Conservation (phyloP, 495 filamentous ascomycete species). For the Friedmanniomyces endolithicus region DNA sequence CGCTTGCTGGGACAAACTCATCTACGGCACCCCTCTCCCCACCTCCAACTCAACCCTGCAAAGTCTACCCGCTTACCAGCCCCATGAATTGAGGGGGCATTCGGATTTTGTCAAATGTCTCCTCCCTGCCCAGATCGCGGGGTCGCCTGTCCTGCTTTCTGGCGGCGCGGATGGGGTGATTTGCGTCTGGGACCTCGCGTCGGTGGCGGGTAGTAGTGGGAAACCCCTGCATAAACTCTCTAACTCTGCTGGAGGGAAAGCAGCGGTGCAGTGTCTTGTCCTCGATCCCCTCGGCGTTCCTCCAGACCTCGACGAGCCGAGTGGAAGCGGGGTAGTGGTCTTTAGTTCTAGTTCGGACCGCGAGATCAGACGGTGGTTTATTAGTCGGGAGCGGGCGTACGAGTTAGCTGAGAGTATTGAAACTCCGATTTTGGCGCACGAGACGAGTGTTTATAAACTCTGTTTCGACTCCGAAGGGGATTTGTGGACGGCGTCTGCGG, state of each 20-base stretch:
- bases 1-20: slow-evolving; percentile 82
- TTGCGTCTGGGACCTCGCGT: slow-evolving; percentile 63
- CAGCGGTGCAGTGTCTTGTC: slow-evolving; percentile 61
- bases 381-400: slow-evolving; percentile 24
- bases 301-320: slow-evolving; percentile 1
- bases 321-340: slow-evolving; percentile 42
- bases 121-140: slow-evolving; percentile 31
- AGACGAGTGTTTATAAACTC: slow-evolving; percentile 77
- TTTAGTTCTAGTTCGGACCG: slow-evolving; percentile 75
- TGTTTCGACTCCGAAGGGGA: slow-evolving; percentile 55
- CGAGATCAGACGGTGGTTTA: slow-evolving; percentile 64
- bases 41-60: no score
- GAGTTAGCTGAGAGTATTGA: slow-evolving; percentile 20
- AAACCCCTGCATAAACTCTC: slow-evolving; percentile 55
- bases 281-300: slow-evolving; percentile 49
- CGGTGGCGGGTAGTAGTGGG: slow-evolving; percentile 31
- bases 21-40: slow-evolving; percentile 47
- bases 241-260: no score
- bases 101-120: slow-evolving; percentile 83
- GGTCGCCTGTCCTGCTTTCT: slow-evolving; percentile 60
- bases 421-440: slow-evolving; percentile 63
- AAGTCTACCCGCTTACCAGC: no score
- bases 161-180: slow-evolving; percentile 80
- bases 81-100: slow-evolving; percentile 60
- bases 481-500: slow-evolving; percentile 81